A percentile compares a stretch with the other conserved stretches of the same genome.
phyloP scores from a whole-genome alignment of 164 flowering plant species.

The Kingdonia uniflora region DNA sequence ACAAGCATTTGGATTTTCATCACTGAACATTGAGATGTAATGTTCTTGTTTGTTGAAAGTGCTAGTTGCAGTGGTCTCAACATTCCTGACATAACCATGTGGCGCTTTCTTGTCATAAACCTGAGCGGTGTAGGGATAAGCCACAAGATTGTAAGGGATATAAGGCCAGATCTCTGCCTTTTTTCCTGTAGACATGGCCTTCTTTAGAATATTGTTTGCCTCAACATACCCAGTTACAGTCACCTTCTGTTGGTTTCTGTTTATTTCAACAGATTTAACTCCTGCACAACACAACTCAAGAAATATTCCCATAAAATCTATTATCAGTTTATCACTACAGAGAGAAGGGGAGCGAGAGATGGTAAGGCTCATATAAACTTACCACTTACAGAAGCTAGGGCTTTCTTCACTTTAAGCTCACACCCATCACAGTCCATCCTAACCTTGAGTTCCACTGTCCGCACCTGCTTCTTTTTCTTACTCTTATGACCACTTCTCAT shows the following conservation, averaged over 20 bases:
- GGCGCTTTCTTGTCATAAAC: conserved; percentile 5
- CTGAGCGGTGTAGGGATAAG: conserved; percentile 3
- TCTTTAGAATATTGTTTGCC: neutral
- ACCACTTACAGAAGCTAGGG: conserved; percentile 66
- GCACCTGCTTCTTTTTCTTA: conserved; percentile 46
- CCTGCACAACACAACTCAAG: neutral
- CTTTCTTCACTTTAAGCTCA: conserved; percentile 50
- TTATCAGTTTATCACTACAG: too few species aligned
- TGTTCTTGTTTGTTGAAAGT: neutral
- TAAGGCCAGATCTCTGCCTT: conserved; percentile 2
- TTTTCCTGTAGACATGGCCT: conserved; percentile 1
- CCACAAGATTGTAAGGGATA: conserved; percentile 5
- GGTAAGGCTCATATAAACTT: neutral
- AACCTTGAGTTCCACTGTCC: conserved; percentile 63
- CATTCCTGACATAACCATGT: conserved; percentile 4
- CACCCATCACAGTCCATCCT: conserved; percentile 95
- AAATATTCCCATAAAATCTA: too few species aligned
- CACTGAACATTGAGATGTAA: neutral
- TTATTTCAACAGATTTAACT: conserved; percentile 2
- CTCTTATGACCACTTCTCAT: conserved; percentile 29
- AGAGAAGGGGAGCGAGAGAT: neutral
- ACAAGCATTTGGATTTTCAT: conserved; percentile 5
- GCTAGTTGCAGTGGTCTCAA: neutral
- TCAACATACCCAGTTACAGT: conserved; percentile 5
- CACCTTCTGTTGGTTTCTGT: conserved; percentile 5